Conservation (phyloP, 192 early-diverging fungal genomes). For the Umbelopsis ramanniana region DNA sequence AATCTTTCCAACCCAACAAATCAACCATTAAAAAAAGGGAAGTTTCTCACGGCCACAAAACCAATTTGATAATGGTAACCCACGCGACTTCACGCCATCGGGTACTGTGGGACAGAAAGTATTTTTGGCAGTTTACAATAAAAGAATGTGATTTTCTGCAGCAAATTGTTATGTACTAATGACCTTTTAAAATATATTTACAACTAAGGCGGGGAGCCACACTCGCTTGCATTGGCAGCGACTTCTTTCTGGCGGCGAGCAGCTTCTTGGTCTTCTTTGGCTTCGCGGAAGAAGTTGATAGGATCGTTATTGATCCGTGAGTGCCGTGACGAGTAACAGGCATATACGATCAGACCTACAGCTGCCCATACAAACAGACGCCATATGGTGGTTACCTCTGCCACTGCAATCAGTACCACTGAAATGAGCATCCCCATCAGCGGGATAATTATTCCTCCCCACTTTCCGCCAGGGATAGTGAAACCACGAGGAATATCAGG, state of each 20-base stretch:
- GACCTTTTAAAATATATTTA: background rate
- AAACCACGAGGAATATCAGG: constrained; percentile 73
- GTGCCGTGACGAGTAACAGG: constrained; percentile 64
- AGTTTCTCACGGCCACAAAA: too few relatives aligned
- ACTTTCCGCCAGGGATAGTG: constrained; percentile 63
- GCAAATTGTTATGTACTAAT: too few relatives aligned
- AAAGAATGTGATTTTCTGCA: too few relatives aligned
- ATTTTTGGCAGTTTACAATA: background rate
- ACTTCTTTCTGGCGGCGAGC: background rate
- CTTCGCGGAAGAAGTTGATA: constrained; percentile 27
- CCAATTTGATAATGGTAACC: too few relatives aligned
- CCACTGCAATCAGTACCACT: constrained; percentile 68
- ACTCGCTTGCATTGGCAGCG: background rate
- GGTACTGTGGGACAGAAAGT: too few relatives aligned
- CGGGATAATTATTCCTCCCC: constrained; percentile 58
- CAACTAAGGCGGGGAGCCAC: background rate
- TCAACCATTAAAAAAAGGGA: too few relatives aligned
- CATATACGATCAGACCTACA: constrained; percentile 79
- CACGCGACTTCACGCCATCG: too few relatives aligned
- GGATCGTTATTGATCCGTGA: constrained; percentile 62
- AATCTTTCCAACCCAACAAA: too few relatives aligned
- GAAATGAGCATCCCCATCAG: constrained; percentile 62
- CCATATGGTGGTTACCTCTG: constrained; percentile 66
- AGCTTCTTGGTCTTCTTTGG: constrained; percentile 16
- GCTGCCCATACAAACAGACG: constrained; percentile 82